Evolutionary conservation across 2,329 filamentous ascomycete species (phyloP), one percentile per base, ranked within the genome.

Genomic region (Paracamarosporium sp.): DNA sequence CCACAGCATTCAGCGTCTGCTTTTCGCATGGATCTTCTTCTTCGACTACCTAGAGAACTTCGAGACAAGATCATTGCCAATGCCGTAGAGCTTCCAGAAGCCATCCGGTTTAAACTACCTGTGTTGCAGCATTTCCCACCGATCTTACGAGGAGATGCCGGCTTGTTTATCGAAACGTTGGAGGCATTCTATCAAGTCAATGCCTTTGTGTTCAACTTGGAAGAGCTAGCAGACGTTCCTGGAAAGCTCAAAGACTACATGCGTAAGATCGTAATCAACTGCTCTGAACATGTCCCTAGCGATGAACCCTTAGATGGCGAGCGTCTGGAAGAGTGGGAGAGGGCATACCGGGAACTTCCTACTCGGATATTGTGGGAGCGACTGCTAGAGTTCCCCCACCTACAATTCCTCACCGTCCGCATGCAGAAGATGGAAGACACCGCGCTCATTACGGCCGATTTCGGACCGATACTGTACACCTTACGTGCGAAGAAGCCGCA

Each of bases 21-120:
- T 17, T 11, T 46, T 22, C 41, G 40, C 20, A 5, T 46, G 4
- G 41, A 55, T 5, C 45, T 43, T 13, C 27, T 66, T 20, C 52
- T 62, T 22, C 33, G 24, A n/a, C 56, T 66, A 5, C 64, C 64
- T 7, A 56, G 60, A 8, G 62, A 66, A 30, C 46, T 66, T 13
- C 56, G 64, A 40, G 62, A 66, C 50, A n/a, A 57, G 15, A 62
- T 66, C 8, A 65, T 63, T 45, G 33, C 48, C 25, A 6, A 54
- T n/a, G 33, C 53, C 20, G 12, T 64, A 6, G 20, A 24, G 11
- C 13, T 43, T 20, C 2, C 53, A 11, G 11, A 9, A 11, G 52
- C 51, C 5, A 40, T 63, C 20, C 28, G 47, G n/a, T 41, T 64
- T 28, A n/a, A 17, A 17, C 9, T 13, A 22, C 24, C 53, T 17